Percentiles rank a stretch among this genome's conserved stretches.
These are phyloP conservation scores for Piromyces sp. DNA, from an alignment of 192 early-diverging fungal genomes.

Conservation along the genomic window DNA sequence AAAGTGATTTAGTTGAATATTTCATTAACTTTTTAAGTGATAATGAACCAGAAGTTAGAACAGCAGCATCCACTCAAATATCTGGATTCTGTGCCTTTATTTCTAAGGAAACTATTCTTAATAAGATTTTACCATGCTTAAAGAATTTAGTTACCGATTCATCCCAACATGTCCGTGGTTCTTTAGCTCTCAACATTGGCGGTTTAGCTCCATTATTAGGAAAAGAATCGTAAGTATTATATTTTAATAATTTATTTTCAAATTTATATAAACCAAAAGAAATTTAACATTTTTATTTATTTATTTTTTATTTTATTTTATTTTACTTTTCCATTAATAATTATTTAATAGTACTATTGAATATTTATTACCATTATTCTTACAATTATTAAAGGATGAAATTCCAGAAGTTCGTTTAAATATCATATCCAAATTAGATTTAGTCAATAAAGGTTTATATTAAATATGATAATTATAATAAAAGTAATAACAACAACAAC, in stretches of 20 bases:
- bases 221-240: conserved; percentile 55
- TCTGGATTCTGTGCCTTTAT: conserved; percentile 62
- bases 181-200: conserved; percentile 89
- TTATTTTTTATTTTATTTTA: too few species aligned
- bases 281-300: too few species aligned
- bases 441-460: conserved; percentile 63
- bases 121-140: conserved; percentile 70
- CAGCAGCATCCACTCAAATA: conserved; percentile 80
- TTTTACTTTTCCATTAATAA: too few species aligned
- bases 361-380: conserved; percentile 81
- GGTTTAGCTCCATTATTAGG: conserved; percentile 88
- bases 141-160: conserved; percentile 89
- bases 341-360: conserved; percentile 57
- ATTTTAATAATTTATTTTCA: too few species aligned
- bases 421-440: conserved; percentile 94
- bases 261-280: too few species aligned
- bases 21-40: conserved; percentile 84
- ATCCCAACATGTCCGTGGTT: conserved; percentile 88
- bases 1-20: conserved; percentile 69
- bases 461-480: too few species aligned
- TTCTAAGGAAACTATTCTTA: conserved; percentile 58
- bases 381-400: conserved; percentile 93
- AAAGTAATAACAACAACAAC: too few species aligned
- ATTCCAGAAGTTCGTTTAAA: conserved; percentile 93
- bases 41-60: conserved; percentile 92